phyloP scores from a whole-genome alignment of 1,284 basidiomycete species.

The Rhodotorula mucilaginosa region DNA sequence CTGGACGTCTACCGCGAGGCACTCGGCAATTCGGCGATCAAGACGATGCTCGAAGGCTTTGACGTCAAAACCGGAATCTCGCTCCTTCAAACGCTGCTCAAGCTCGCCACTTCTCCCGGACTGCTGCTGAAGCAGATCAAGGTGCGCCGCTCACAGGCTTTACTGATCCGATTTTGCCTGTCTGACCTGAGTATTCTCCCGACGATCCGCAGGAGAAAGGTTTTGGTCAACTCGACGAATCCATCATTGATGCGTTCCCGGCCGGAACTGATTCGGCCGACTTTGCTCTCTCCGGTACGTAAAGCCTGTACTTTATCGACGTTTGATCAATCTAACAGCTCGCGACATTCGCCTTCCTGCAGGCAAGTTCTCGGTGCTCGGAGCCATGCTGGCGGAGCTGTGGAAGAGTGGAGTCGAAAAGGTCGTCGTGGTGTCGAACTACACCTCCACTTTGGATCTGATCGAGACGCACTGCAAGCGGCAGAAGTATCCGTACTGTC shows the following conservation, averaged over 20 bases:
- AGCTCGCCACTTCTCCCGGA: conserved; percentile 90
- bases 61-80: conserved; percentile 45
- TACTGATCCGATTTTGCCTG: neutral
- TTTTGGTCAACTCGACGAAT: conserved; percentile 55
- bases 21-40: conserved; percentile 52
- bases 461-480: conserved; percentile 80
- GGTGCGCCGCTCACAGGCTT: neutral
- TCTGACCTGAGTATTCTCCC: neutral
- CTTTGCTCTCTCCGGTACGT: conserved; percentile 55
- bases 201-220: conserved; percentile 19
- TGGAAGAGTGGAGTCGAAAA: conserved; percentile 77
- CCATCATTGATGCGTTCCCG: conserved; percentile 64
- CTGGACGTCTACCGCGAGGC: conserved; percentile 74
- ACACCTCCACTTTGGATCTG: conserved; percentile 77
- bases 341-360: conserved; percentile 44
- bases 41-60: conserved; percentile 24
- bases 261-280: conserved; percentile 61
- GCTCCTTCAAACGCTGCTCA: conserved; percentile 55
- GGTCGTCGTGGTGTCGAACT: conserved; percentile 64
- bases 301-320: conserved; percentile 43
- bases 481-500: conserved; percentile 71
- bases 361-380: conserved; percentile 80
- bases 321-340: conserved; percentile 54
- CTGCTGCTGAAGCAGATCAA: conserved; percentile 64
- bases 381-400: conserved; percentile 67